These are phyloP conservation scores for Plasmodium cynomolgi DNA, from an alignment of 169 alveolate species.

Conservation along the genomic window DNA sequence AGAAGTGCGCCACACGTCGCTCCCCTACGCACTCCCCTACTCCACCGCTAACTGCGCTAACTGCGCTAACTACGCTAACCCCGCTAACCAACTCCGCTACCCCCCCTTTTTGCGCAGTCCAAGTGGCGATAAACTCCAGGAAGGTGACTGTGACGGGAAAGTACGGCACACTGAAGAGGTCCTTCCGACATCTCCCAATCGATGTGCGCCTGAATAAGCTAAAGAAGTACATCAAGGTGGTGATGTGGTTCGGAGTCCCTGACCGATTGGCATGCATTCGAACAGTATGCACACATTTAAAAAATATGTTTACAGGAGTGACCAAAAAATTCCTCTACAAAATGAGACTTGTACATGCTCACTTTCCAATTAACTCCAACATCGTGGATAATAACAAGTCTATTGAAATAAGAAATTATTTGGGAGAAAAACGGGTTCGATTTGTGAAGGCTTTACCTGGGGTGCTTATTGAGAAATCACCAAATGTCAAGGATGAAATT, in stretches of 20 bases:
- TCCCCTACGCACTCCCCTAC: background rate
- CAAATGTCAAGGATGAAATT: constrained; percentile 96
- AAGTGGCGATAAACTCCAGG: constrained; percentile 94
- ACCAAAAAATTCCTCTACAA: constrained; percentile 96
- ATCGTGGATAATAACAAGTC: constrained; percentile 94
- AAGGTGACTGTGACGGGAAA: constrained; percentile 98
- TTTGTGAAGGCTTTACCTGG: constrained; percentile 95
- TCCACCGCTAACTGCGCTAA: background rate
- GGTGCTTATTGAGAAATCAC: constrained; percentile 93
- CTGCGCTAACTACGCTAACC: no score
- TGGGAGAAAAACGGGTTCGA: constrained; percentile 99
- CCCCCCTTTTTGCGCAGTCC: constrained; percentile 78
- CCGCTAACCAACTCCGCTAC: background rate
- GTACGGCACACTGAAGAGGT: constrained; percentile 95
- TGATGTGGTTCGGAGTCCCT: constrained; percentile 96
- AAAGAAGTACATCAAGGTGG: constrained; percentile 90
- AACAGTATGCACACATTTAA: constrained; percentile 96
- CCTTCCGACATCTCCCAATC: constrained; percentile 96
- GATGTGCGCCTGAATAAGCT: constrained; percentile 93
- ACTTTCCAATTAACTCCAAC: constrained; percentile 98
- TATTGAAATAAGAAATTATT: constrained; percentile 98
- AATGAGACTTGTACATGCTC: constrained; percentile 99
- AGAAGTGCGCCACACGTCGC: background rate
- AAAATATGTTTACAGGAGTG: constrained; percentile 98
- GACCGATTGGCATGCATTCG: constrained; percentile 95